These are phyloP conservation scores for Kwoniella bestiolae DNA, from an alignment of 768 basidiomycete genomes.

Conservation along the genomic window DNA sequence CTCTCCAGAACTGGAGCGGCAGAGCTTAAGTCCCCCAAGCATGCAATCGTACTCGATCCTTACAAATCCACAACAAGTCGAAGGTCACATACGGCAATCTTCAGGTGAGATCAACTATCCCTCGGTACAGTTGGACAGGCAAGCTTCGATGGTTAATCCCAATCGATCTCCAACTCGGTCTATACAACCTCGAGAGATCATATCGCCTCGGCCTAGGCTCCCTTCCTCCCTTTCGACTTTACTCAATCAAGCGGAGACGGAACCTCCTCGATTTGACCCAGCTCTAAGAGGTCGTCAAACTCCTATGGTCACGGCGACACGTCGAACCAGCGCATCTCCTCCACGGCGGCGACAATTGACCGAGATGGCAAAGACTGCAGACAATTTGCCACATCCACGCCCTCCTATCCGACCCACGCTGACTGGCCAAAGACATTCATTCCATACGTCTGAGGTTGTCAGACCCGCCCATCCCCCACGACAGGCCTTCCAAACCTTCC, in stretches of 20 bases:
- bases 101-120: neutral
- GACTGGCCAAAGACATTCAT: neutral
- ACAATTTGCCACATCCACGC: no score
- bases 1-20: neutral
- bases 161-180: neutral
- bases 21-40: neutral
- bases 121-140: neutral
- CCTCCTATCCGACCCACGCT: neutral
- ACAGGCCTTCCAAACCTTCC: neutral
- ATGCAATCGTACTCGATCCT: neutral
- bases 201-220: constrained; percentile 4
- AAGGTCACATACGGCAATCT: neutral
- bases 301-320: neutral
- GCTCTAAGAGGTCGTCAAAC: neutral
- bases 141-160: neutral
- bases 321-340: neutral
- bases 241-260: neutral
- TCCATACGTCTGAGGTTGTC: neutral
- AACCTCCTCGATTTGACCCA: neutral
- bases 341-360: neutral
- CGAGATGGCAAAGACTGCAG: neutral
- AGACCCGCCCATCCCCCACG: neutral
- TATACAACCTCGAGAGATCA: neutral
- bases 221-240: constrained; percentile 1
- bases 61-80: neutral